Evolutionary conservation across 78 protist species (phyloP).

Genomic region (Planoprotostelium fungivorum): DNA sequence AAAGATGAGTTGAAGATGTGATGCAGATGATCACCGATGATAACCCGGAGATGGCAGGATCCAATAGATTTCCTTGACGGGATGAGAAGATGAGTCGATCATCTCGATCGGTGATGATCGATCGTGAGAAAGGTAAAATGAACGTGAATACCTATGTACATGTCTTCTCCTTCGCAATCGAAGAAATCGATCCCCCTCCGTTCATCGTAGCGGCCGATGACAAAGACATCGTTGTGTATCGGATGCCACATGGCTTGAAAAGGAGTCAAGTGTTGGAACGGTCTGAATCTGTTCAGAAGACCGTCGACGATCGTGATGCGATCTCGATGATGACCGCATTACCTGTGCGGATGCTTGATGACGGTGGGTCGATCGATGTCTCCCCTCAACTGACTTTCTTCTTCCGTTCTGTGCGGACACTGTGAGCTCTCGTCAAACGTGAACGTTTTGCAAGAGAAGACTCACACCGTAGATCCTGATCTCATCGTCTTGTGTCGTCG

Average conservation of each 20-base stretch:
- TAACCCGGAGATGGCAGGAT: too few species aligned
- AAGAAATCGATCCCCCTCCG: background rate
- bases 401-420: too few species aligned
- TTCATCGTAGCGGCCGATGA: background rate
- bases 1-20: background rate
- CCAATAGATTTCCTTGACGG: too few species aligned
- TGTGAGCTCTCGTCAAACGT: background rate
- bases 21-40: background rate
- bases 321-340: background rate
- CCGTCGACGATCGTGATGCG: too few species aligned
- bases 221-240: background rate
- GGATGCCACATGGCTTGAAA: background rate
- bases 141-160: background rate
- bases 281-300: background rate
- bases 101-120: background rate
- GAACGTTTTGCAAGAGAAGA: background rate
- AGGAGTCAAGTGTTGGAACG: background rate
- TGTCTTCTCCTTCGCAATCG: background rate
- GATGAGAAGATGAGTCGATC: too few species aligned
- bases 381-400: background rate
- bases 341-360: background rate
- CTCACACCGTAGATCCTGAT: background rate
- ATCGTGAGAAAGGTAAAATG: background rate
- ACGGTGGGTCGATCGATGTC: background rate
- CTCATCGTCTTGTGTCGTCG: background rate